These are phyloP conservation scores for Lepiota venenata DNA, from an alignment of 768 basidiomycete species.

Conservation along the genomic window DNA sequence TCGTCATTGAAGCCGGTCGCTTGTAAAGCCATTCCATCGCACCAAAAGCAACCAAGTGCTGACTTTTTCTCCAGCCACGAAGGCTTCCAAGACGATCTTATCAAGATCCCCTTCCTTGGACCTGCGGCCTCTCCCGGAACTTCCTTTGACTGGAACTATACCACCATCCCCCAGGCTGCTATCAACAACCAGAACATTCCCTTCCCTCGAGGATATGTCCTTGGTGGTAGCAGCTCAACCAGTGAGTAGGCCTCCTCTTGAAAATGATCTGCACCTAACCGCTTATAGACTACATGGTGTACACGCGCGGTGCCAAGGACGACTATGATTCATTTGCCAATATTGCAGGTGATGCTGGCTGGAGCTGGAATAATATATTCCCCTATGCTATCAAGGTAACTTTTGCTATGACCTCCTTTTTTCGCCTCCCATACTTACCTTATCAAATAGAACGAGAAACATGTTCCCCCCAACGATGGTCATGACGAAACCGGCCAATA, in stretches of 20 bases:
- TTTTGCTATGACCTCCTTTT: background rate
- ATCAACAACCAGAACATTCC: constrained; percentile 18
- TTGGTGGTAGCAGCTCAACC: constrained; percentile 27
- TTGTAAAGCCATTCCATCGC: constrained; percentile 10
- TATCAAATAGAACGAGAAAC: constrained; percentile 30
- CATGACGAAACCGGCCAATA: constrained; percentile 35
- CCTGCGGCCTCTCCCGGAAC: constrained; percentile 8
- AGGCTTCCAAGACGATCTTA: constrained; percentile 4
- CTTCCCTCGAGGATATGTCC: constrained; percentile 21
- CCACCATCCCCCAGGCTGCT: constrained; percentile 20
- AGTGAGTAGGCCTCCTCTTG: constrained; percentile 3
- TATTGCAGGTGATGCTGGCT: constrained; percentile 31
- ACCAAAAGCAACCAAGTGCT: too few relatives aligned
- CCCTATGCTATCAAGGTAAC: constrained; percentile 29
- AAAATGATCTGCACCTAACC: background rate
- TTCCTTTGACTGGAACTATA: constrained; percentile 28
- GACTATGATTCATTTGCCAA: constrained; percentile 32
- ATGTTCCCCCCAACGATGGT: constrained; percentile 32
- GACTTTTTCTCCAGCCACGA: background rate
- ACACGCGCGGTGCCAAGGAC: constrained; percentile 30
- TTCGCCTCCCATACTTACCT: background rate
- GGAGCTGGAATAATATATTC: constrained; percentile 33
- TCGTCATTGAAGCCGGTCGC: constrained; percentile 25
- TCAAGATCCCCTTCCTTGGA: constrained; percentile 1
- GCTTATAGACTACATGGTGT: background rate